Evolutionary conservation across 2,329 filamentous ascomycete genomes (phyloP), one percentile per base, ranked within the genome.

Genomic region (Penicillium hordei): DNA sequence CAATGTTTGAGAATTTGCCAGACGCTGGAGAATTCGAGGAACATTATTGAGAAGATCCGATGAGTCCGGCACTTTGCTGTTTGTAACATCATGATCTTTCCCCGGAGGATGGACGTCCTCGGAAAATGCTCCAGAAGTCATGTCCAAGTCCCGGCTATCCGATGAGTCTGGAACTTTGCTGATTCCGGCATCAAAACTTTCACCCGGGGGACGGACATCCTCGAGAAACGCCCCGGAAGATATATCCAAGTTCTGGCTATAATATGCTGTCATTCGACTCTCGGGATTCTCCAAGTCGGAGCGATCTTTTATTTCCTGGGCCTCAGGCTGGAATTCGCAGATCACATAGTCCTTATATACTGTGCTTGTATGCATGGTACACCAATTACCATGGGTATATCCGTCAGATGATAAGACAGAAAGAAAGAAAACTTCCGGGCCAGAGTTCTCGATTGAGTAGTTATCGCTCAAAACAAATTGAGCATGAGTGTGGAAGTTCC

Each of bases 21-120:
- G 79, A 70, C 93, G 90, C 65, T 94, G 90, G 69, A 95, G 89
- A 0, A 95, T 88, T 70, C 95, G 91, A 0, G 90, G 91, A 85
- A 95, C 89, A 62, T 93, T 90, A 72, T 94, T 92, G 72, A 94
- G 93, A 1, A 94, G 88, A 65, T 93, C 90, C 0, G 89, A 46
- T 7, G 53, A 50, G 1, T 64, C 52, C 13, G 55, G 25, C 9
- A 34, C 15, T 3, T 39, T 34, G n/a, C 13, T 36, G 8, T 43
- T 31, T 4, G 17, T 39, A 5, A 36, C n/a, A 5, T 13, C 15
- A 17, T 1, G 13, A 4, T 15, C 1, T 2, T 54, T 33, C 7
- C 25, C 34, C 3, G 42, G 21, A 9, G n/a, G 12, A 10, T 2
- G 17, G 2, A 8, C 0, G 19, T 36, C 23, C 36, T 39, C 39